Evolutionary conservation across 179 eudicot species (phyloP), one percentile per base, ranked within the genome.

Genomic region (Pouteria campechiana): DNA sequence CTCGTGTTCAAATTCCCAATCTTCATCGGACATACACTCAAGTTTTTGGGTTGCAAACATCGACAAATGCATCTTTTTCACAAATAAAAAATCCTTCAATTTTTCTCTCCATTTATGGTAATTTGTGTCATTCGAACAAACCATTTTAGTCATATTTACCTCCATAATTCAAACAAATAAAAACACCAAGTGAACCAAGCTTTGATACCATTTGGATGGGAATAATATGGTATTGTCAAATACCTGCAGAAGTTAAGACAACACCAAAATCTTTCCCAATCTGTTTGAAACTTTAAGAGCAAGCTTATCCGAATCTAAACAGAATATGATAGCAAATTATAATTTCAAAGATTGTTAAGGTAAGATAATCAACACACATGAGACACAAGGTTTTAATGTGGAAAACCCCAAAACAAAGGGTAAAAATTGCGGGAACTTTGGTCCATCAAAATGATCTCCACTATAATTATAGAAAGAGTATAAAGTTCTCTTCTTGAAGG

Each of bases 51-150:
- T 39, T n/a, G 3, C 12, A 48, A 34, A 34, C 3, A 48, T 22
- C 1, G 25, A 35, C 17, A 36, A 8, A 27, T 49, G 32, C 17
- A 17, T 25, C 14, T 49, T 15, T 3, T 49, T 49, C 24, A 49
- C 35, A 49, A 36, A 49, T n/a, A 23, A 49, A 7, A 25, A n/a
- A 11, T 27, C 55, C 17, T 49, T 19, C 16, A 37, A 16, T 17
- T 50, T 37, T 15, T 3, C 37, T 28, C 28, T 37, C 36, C 55
- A 50, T 17, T n/a, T 40, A 15, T 50, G 36, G 29, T 50, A 50
- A 27, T 50, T 50, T 3, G 55, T 25, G 11, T 37, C 44, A 50
- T 50, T 50, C 27, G 19, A 28, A 20, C 17, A n/a, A 1, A 47
- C 21, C n/a, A 47, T 47, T 35, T 21, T 19, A 20, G 14, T 38